Evolutionary conservation across 2,329 filamentous ascomycete genomes (phyloP).

Genomic region (Xylaria sp.): DNA sequence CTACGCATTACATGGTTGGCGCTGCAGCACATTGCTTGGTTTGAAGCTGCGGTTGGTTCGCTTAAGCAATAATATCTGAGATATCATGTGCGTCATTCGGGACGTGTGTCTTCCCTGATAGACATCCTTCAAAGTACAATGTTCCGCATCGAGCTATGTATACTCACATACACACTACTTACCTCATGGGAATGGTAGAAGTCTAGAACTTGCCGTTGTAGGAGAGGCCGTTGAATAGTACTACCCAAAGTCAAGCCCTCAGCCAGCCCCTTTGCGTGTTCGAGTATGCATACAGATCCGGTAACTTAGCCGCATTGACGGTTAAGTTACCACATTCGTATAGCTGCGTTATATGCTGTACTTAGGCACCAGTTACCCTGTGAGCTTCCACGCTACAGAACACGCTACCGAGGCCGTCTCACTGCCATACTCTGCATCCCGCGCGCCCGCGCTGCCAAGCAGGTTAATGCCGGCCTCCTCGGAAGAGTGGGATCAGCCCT

Average conservation of each 20-base stretch:
- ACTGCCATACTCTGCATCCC: slow-evolving; percentile 10
- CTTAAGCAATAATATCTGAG: slow-evolving; percentile 27
- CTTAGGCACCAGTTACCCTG: neutral
- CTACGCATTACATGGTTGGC: slow-evolving; percentile 15
- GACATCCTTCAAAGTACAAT: slow-evolving; percentile 3
- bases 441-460: slow-evolving; percentile 28
- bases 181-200: neutral
- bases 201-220: neutral
- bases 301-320: slow-evolving; percentile 14
- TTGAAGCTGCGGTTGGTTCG: slow-evolving; percentile 25
- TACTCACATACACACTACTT: neutral
- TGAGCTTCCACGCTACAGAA: slow-evolving; percentile 24
- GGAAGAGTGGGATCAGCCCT: slow-evolving; percentile 37
- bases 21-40: slow-evolving; percentile 11
- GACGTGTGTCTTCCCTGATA: slow-evolving; percentile 10
- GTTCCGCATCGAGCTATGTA: slow-evolving; percentile 7
- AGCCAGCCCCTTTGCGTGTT: neutral
- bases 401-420: neutral
- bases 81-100: slow-evolving; percentile 35
- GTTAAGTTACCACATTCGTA: slow-evolving; percentile 12
- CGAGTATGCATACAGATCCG: neutral
- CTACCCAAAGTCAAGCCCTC: neutral
- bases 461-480: slow-evolving; percentile 30
- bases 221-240: neutral
- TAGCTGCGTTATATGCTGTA: neutral